Percentiles rank a stretch among this genome's conserved stretches.
Conservation (phyloP, 2,329 filamentous ascomycete genomes). For the Drechslerella dactyloides region DNA sequence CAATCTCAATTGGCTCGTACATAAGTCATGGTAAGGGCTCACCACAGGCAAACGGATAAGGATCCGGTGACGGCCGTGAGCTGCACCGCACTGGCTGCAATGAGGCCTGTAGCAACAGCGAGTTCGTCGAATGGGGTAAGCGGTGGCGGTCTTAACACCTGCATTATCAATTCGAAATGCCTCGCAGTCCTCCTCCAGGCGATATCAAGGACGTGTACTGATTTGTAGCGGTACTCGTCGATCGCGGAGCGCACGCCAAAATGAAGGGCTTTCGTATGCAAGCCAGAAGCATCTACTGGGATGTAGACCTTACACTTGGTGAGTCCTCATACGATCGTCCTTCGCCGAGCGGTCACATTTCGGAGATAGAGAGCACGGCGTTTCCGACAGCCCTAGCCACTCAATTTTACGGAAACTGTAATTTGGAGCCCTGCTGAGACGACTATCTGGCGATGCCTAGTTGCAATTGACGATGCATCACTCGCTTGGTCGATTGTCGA, state of each 20-base stretch:
- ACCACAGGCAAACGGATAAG: neutral
- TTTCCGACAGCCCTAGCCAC: neutral
- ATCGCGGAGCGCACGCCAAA: neutral
- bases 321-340: neutral
- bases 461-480: neutral
- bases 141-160: constrained; percentile 5
- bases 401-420: neutral
- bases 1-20: neutral
- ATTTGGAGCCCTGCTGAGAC: neutral
- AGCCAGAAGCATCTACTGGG: constrained; percentile 3
- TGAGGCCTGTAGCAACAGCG: neutral
- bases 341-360: neutral
- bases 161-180: neutral
- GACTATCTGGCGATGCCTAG: neutral
- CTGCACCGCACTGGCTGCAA: neutral
- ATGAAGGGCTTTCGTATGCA: neutral
- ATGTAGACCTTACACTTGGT: constrained; percentile 3
- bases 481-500: too few relatives aligned
- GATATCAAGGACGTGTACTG: constrained; percentile 6
- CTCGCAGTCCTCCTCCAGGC: neutral
- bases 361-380: neutral
- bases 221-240: constrained; percentile 5
- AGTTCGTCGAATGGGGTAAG: neutral
- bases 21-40: neutral
- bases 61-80: neutral